Base-by-base conservation (phyloP, 306 rosid species). In the Cicer arietinum region DNA sequence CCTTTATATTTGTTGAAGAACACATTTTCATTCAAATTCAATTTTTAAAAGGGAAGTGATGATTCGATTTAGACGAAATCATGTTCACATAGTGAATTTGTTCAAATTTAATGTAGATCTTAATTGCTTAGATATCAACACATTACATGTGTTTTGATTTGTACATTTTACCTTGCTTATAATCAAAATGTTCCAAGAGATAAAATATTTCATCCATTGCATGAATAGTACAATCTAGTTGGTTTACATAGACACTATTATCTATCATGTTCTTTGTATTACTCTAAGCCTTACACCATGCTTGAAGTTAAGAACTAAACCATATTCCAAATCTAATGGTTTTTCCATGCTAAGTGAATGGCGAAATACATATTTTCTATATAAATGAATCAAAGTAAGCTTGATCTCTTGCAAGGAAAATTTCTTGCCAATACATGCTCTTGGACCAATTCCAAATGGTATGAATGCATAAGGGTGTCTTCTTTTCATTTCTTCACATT, bases 401-500 rank as follows among this genome's bases (percentile, higher is more conserved):
- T 92, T 90, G 67, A 94, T 54, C 79, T 94, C 98, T 72, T 88
- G 90, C 1, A 91, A 63, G 46, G 97, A 84, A 71, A 94, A 91
- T 79, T 86, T 92, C 79, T 90, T 88, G 10, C 99, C 97, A 12
- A 94, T 87, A 87, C 97, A 94, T n/a, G 97, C 86, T 69, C 95
- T 74, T 46, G 97, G 99, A 25, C 99, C 97, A 25, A 91, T 86
- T 75, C 99, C 97, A 37, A 94, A 92, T n/a, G 99, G 96, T 77
- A 90, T 82, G 48, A 87, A 84, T 56, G 99, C 95, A 60, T 92
- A 94, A 64, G 96, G 93, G 50, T 94, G 99, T 73, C 97, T 86
- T 79, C 72, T 63, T 84, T 86, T 90, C 85, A 84, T 90, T 85
- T 94, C 98, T 67, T 87, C 87, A 73, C 88, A 78, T 5, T 81